Conservation (phyloP, 495 filamentous ascomycete species). For the Xanthoparmelia taractica region DNA sequence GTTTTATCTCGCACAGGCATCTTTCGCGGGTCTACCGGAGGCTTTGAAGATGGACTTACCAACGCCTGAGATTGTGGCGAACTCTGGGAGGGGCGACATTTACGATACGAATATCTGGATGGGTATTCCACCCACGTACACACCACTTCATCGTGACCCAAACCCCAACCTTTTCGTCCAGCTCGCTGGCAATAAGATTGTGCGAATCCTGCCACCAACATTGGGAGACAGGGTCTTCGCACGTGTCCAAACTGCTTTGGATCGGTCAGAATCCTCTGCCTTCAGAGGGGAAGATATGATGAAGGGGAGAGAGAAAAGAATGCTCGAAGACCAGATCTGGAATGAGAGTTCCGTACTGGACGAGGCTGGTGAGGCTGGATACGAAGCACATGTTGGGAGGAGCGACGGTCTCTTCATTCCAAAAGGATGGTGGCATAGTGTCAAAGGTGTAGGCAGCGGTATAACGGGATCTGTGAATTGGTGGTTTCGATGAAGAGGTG, state of each 20-base stretch:
- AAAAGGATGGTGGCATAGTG: slow-evolving; percentile 92
- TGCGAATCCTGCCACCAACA: slow-evolving; percentile 60
- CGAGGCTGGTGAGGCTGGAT: slow-evolving; percentile 32
- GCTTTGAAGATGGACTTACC: slow-evolving; percentile 58
- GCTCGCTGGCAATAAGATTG: slow-evolving; percentile 61
- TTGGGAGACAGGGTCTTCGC: slow-evolving; percentile 55
- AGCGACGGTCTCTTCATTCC: slow-evolving; percentile 85
- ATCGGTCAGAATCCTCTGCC: slow-evolving; percentile 41
- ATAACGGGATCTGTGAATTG: slow-evolving; percentile 76
- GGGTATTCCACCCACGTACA: slow-evolving; percentile 75
- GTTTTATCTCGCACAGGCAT: slow-evolving; percentile 80
- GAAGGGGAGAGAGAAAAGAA: slow-evolving; percentile 59
- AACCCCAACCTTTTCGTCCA: slow-evolving; percentile 93
- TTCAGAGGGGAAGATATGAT: slow-evolving; percentile 91
- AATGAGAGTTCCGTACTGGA: slow-evolving; percentile 24
- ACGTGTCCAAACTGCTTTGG: slow-evolving; percentile 43
- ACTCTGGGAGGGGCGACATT: slow-evolving; percentile 62
- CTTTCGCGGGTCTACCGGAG: slow-evolving; percentile 57
- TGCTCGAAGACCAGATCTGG: slow-evolving; percentile 68
- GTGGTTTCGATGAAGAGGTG: slow-evolving; percentile 67
- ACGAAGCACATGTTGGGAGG: slow-evolving; percentile 51
- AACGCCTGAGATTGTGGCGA: slow-evolving; percentile 52
- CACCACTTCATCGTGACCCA: slow-evolving; percentile 83
- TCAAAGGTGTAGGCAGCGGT: slow-evolving; percentile 60
- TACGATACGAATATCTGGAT: slow-evolving; percentile 87